Base-by-base conservation (phyloP, 2,329 filamentous ascomycete genomes). In the Colletotrichum cereale region DNA sequence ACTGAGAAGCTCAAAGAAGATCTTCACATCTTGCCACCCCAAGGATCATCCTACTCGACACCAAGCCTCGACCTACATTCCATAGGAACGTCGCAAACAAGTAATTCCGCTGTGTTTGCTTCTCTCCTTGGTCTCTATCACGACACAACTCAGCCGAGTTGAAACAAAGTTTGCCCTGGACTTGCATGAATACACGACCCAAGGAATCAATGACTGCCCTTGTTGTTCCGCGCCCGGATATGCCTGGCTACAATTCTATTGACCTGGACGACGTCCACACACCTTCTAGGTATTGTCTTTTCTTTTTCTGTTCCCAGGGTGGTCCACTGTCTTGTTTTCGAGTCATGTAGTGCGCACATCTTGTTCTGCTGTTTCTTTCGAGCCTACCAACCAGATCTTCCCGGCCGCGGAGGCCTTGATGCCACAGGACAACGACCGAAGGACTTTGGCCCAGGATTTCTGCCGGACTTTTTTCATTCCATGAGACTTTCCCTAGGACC, bases 241-340 rank as follows among this genome's bases (percentile, higher is more conserved):
- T 89, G 87, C 83, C 87, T 79, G 84, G 84, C 81, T 88, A 84
- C 84, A 87, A 83, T 77, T 83, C 84, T 77, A 79, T 85, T 81
- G 86, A 89, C 79, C 85, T 88, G 82, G 86, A 88, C 80, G 87
- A 89, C 82, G 86, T 88, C 82, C 85, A 88, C 79, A 87, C 86
- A 78, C 85, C 88, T 79, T 84, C 86, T 84, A 90, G 88, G 88
- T 90, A 90, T 83, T 88, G 86, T 84, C 85, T 85, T 85, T 84
- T 80, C 80, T 84, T 83, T 80, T 77, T 80, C 79, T 75, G 76
- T 80, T 80, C 79, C 83, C 81, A 81, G 84, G 83, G 81, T 81
- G 78, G 78, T 80, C 78, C 79, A 76, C 83, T 77, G 81, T 76
- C 66, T 80, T 78, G 6, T 81, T 78, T 63, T 18, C 31, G 34